These are phyloP conservation scores for Aspergillus funiculosus DNA, from an alignment of 495 filamentous ascomycete genomes.

Conservation along the genomic window DNA sequence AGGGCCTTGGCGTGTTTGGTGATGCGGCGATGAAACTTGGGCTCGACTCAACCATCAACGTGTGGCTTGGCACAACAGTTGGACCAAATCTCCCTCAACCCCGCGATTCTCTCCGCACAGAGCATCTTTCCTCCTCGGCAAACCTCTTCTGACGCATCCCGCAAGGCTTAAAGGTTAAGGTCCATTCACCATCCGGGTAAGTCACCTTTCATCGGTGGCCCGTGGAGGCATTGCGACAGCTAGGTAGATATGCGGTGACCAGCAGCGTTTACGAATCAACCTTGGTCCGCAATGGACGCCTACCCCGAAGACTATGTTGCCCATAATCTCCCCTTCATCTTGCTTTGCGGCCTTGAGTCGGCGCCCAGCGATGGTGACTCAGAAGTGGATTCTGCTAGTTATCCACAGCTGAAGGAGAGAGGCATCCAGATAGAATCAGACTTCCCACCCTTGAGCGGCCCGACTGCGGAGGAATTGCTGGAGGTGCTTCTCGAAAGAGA, in stretches of 20 bases:
- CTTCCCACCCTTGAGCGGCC: constrained; percentile 56
- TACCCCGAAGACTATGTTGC: constrained; percentile 75
- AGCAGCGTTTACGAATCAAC: constrained; percentile 16
- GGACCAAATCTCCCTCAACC: neutral
- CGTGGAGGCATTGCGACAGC: neutral
- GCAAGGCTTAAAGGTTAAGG: neutral
- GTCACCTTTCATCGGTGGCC: neutral
- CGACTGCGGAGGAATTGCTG: constrained; percentile 60
- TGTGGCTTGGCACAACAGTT: constrained; percentile 14
- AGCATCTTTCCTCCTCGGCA: neutral
- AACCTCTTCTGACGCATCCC: neutral
- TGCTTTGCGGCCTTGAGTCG: constrained; percentile 66
- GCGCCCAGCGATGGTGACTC: constrained; percentile 22
- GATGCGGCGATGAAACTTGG: too few species aligned
- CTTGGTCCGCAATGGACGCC: constrained; percentile 67
- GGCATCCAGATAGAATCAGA: constrained; percentile 60
- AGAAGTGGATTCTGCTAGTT: constrained; percentile 15
- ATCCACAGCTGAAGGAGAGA: constrained; percentile 52
- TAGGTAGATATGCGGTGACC: constrained; percentile 40
- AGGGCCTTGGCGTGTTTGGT: too few species aligned
- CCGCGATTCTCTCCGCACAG: constrained; percentile 1
- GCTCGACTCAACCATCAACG: too few species aligned
- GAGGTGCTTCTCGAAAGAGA: constrained; percentile 62
- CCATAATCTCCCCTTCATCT: constrained; percentile 74
- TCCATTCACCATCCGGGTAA: too few species aligned